Conservation (phyloP, 176 grass and related monocot species). For the Triticum urartu region DNA sequence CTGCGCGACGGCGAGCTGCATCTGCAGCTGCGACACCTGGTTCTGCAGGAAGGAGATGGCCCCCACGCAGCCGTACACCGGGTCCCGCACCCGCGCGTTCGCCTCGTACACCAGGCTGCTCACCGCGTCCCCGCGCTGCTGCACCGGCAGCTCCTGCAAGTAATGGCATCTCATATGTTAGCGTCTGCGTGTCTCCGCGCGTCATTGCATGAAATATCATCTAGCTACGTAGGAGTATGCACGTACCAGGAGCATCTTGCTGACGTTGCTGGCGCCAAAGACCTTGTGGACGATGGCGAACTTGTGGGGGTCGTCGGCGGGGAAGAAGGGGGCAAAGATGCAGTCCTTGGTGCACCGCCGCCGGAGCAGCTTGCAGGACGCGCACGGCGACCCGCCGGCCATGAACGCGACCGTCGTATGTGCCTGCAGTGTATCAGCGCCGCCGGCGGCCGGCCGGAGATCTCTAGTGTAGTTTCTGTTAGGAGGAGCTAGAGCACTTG, state of each 20-base stretch:
- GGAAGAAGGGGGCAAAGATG: slow-evolving; percentile 94
- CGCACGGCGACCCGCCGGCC: slow-evolving; percentile 70
- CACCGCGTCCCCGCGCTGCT: slow-evolving; percentile 86
- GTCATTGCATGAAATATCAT: background rate
- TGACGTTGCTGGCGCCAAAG: slow-evolving; percentile 90
- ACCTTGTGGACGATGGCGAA: slow-evolving; percentile 95
- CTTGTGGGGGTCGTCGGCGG: slow-evolving; percentile 84
- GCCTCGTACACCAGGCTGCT: slow-evolving; percentile 96
- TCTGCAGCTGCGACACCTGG: slow-evolving; percentile 95
- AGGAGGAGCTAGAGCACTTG: background rate
- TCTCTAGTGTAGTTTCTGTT: background rate
- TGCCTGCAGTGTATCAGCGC: background rate
- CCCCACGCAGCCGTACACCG: slow-evolving; percentile 85
- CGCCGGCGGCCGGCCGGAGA: background rate
- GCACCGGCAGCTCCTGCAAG: slow-evolving; percentile 65
- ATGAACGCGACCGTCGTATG: slow-evolving; percentile 18
- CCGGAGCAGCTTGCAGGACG: slow-evolving; percentile 87
- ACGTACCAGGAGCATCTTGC: slow-evolving; percentile 84
- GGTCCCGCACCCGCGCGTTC: slow-evolving; percentile 80
- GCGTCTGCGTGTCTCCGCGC: background rate
- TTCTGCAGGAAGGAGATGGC: slow-evolving; percentile 91
- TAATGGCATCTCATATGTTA: background rate
- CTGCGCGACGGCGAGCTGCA: slow-evolving; percentile 89
- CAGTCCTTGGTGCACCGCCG: slow-evolving; percentile 88
- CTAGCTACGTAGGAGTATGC: background rate